Evolutionary conservation across 352 stramenopile species (phyloP), one percentile per base, ranked within the genome.

Genomic region (Phytophthora niederhauseri): DNA sequence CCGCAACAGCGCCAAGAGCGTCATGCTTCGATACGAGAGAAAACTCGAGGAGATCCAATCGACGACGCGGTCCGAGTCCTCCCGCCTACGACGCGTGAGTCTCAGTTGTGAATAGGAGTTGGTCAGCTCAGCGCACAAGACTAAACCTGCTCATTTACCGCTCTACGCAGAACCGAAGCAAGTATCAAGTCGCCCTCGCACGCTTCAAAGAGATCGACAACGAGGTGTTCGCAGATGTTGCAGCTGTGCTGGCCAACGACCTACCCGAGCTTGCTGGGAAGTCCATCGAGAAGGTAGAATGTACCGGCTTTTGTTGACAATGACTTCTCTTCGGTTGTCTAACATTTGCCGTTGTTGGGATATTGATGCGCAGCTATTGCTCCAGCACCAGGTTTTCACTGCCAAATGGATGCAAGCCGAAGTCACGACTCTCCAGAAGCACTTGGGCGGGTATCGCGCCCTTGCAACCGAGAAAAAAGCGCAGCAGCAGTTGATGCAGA

Each of bases 141-240:
- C 20, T 64, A 17, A 73, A 19, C 12, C 3, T 49, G 15, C 17
- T 60, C 5, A 11, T 31, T 73, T 67, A 26, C 49, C 52, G 19
- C 7, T 70, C 50, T 15, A 48, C 38, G 2, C 60, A 94, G 86
- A 94, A 94, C 48, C 78, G 77, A 53, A 64, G 66, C 3, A 94
- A 94, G 61, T 66, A 88, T 4, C 73, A 88, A 48, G 81, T 78
- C 15, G 84, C 86, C 2, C 63, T 71, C n/a, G 55, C 71, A 30
- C 84, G 86, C 9, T 92, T 90, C 63, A 68, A 81, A 49, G 84
- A 90, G 38, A 75, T 94, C 7, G 83, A 94, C n/a, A 62, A 66
- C 9, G 77, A 85, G 38, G 68, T 91, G 9, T 66, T 80, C 34
- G 66, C 62, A 2, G 75, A 92, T 17, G 80, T 90, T 58, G 50